Conservation (phyloP, 352 stramenopile genomes). For the Globisporangium nodosum region DNA sequence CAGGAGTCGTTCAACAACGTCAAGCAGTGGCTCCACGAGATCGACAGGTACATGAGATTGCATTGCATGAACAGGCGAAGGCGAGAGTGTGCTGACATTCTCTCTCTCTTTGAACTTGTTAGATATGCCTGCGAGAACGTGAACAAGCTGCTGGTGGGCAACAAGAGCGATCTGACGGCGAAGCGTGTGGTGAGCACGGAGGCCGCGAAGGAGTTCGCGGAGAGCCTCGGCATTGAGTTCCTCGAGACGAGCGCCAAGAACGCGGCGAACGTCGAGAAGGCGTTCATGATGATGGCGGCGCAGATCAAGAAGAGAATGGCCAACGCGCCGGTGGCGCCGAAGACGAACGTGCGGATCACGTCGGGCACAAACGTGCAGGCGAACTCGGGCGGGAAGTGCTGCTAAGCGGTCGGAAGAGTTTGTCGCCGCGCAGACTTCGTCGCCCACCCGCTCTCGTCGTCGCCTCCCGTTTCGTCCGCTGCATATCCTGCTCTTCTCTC, state of each 20-base stretch:
- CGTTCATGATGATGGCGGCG: slow-evolving; percentile 92
- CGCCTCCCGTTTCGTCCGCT: slow-evolving; percentile 3
- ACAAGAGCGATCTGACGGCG: slow-evolving; percentile 96
- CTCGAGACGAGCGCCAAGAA: slow-evolving; percentile 89
- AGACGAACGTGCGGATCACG: slow-evolving; percentile 57
- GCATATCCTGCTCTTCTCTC: slow-evolving; percentile 10
- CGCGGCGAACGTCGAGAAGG: slow-evolving; percentile 86
- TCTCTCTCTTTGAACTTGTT: not conserved
- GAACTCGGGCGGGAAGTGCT: slow-evolving; percentile 76
- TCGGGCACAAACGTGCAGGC: slow-evolving; percentile 56
- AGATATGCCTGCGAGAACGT: slow-evolving; percentile 96
- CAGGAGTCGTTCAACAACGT: slow-evolving; percentile 97
- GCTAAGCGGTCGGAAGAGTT: slow-evolving; percentile 54
- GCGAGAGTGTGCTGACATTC: too few relatives aligned
- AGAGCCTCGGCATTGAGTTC: slow-evolving; percentile 86
- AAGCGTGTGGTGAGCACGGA: slow-evolving; percentile 94
- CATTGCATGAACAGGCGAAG: too few relatives aligned
- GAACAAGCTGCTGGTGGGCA: slow-evolving; percentile 97
- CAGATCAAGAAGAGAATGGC: slow-evolving; percentile 91
- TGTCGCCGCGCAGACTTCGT: slow-evolving; percentile 21
- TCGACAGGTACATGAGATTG: slow-evolving; percentile 46
- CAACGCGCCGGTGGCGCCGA: slow-evolving; percentile 71
- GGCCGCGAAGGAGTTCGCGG: slow-evolving; percentile 88
- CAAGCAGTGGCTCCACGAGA: slow-evolving; percentile 97
- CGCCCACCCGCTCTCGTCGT: slow-evolving; percentile 5